These are phyloP conservation scores for Trichoderma breve DNA, from an alignment of 2,329 filamentous ascomycete genomes.

Conservation along the genomic window DNA sequence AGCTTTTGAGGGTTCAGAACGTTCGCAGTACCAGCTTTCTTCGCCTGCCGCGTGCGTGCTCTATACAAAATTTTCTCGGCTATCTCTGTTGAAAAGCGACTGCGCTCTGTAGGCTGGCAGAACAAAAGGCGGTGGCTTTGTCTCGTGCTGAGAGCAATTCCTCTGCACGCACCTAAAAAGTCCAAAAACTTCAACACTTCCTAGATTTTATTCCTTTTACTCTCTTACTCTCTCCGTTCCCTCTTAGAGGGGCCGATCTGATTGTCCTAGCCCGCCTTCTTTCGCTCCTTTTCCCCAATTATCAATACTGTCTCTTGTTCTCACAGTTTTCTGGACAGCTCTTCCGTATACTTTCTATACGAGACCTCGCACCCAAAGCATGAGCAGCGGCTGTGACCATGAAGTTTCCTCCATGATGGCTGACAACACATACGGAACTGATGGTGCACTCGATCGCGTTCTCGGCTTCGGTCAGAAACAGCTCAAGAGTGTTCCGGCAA, in stretches of 20 bases:
- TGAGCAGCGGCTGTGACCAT: constrained; percentile 31
- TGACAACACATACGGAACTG: constrained; percentile 44
- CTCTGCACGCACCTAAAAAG: background rate
- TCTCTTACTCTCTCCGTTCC: constrained; percentile 2
- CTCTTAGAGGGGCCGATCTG: background rate
- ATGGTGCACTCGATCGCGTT: constrained; percentile 44
- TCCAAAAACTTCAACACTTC: background rate
- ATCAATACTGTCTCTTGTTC: background rate
- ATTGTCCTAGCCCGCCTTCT: background rate
- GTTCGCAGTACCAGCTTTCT: background rate
- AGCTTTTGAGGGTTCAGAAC: background rate
- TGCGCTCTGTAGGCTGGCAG: constrained; percentile 7
- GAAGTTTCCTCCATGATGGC: constrained; percentile 43
- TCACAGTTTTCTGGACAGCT: background rate
- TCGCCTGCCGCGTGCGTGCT: background rate
- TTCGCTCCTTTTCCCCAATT: background rate
- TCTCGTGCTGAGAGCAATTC: background rate
- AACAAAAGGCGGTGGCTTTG: constrained; percentile 17
- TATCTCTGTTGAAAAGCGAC: background rate
- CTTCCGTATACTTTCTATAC: background rate
- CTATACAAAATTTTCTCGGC: background rate
- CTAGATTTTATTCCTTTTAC: background rate
- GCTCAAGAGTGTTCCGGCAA: constrained; percentile 57
- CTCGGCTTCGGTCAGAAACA: constrained; percentile 36
- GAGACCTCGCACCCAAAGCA: constrained; percentile 26